Conservation (phyloP, 169 alveolate species). For the Perkinsus marinus region DNA sequence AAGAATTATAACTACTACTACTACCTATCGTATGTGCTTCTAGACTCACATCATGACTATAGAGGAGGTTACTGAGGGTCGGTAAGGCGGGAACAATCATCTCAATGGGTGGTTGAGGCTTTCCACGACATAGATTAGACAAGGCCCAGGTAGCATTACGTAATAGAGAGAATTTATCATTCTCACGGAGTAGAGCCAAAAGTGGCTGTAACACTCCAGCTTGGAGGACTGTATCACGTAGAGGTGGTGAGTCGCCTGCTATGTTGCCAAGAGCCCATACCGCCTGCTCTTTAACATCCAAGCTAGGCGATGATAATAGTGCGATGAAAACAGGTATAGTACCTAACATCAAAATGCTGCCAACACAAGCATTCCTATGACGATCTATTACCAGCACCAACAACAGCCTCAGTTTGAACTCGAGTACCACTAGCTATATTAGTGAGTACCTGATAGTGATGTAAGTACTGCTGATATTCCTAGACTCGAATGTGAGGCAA, state of each 20-base stretch:
- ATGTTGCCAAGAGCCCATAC: conserved; percentile 97
- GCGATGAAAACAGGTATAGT: conserved; percentile 49
- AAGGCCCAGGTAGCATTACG: conserved; percentile 93
- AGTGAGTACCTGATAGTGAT: conserved; percentile 75
- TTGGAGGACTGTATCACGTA: conserved; percentile 54
- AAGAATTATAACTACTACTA: too few relatives aligned
- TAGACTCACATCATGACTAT: conserved; percentile 42
- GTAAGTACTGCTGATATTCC: too few relatives aligned
- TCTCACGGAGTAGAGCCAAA: conserved; percentile 45
- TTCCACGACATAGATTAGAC: conserved; percentile 77
- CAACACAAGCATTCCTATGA: conserved; percentile 52
- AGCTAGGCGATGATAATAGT: conserved; percentile 66
- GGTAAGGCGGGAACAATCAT: conserved; percentile 57
- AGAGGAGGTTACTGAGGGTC: conserved; percentile 48
- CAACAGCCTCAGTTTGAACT: conserved; percentile 74
- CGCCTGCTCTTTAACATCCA: conserved; percentile 91
- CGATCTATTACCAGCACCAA: conserved; percentile 35
- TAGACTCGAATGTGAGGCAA: too few relatives aligned
- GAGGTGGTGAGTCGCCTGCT: conserved; percentile 91
- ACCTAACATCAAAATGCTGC: conserved; percentile 11
- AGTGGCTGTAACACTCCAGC: conserved; percentile 71
- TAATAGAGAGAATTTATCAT: conserved; percentile 69
- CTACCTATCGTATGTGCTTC: not conserved
- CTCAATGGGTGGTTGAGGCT: conserved; percentile 67
- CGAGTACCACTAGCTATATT: conserved; percentile 88